Percentiles rank a stretch among this genome's conserved stretches.
Conservation (phyloP, 306 rosid genomes). For the Rosa multiflora region DNA sequence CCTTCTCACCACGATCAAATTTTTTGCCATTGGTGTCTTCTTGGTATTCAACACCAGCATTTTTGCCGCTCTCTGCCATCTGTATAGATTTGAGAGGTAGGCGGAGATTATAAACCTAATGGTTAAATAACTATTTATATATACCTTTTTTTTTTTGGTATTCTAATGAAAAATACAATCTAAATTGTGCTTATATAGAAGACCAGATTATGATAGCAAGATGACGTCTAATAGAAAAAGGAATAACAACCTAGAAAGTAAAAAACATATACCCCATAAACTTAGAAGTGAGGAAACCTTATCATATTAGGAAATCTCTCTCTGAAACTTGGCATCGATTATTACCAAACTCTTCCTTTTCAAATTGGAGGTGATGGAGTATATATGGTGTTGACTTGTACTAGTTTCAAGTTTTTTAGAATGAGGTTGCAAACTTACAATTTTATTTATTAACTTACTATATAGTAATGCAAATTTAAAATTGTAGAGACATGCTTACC, state of each 20-base stretch:
- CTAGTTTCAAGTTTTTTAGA: too few relatives aligned
- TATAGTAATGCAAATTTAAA: too few relatives aligned
- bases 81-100: not conserved
- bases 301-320: not conserved
- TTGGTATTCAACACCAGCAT: not conserved
- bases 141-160: too few relatives aligned
- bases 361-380: too few relatives aligned
- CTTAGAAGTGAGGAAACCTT: too few relatives aligned
- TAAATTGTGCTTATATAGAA: not conserved
- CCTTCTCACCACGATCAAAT: not conserved
- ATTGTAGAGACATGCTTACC: too few relatives aligned
- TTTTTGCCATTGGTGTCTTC: not conserved
- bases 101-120: not conserved
- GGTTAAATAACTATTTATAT: not conserved
- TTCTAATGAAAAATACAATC: not conserved
- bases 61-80: not conserved
- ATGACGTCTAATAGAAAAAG: not conserved
- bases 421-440: too few relatives aligned
- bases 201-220: too few relatives aligned
- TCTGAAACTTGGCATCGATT: not conserved
- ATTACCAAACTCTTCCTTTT: too few relatives aligned
- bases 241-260: not conserved
- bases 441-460: too few relatives aligned
- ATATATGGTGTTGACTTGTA: too few relatives aligned
- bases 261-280: too few relatives aligned